phyloP scores from a whole-genome alignment of 129 eudicot genomes.

The Ambrosia trifida region DNA sequence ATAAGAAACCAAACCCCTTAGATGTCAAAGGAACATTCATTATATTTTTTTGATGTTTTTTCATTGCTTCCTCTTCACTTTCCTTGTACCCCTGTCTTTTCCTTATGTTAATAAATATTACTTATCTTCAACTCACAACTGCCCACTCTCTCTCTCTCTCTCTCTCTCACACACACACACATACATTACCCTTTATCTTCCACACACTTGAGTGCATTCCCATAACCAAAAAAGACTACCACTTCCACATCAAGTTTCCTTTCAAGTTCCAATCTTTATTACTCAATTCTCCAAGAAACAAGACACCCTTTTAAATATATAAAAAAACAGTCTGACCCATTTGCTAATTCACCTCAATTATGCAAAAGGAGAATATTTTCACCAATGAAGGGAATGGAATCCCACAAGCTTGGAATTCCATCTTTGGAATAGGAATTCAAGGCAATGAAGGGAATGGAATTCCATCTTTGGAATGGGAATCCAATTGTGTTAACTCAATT shows the following conservation, averaged over 20 bases:
- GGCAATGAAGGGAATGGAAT: not conserved
- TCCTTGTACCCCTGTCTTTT: conserved; percentile 31
- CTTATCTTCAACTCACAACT: conserved; percentile 14
- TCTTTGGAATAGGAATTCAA: conserved; percentile 35
- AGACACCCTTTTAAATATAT: conserved; percentile 28
- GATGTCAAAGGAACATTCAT: conserved; percentile 44
- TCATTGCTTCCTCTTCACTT: conserved; percentile 46
- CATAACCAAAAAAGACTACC: conserved; percentile 37
- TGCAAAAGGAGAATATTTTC: conserved; percentile 53
- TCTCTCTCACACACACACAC: conserved; percentile 1
- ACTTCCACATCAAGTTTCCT: conserved; percentile 7
- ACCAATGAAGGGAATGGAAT: conserved; percentile 35
- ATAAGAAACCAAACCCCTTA: no score
- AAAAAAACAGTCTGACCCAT: conserved; percentile 26
- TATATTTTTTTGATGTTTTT: conserved; percentile 18
- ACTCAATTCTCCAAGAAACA: conserved; percentile 29
- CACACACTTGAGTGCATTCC: conserved; percentile 55
- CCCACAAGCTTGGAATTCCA: conserved; percentile 15
- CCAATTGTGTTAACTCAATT: conserved; percentile 45
- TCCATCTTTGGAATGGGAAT: conserved; percentile 44
- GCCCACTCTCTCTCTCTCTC: conserved; percentile 9
- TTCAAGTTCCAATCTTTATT: conserved; percentile 23
- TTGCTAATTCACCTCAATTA: conserved; percentile 23
- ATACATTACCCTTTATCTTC: conserved; percentile 35
- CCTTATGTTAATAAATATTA: conserved; percentile 19